Evolutionary conservation across 2,329 filamentous ascomycete genomes (phyloP).

Genomic region (Colletotrichum eleusines): DNA sequence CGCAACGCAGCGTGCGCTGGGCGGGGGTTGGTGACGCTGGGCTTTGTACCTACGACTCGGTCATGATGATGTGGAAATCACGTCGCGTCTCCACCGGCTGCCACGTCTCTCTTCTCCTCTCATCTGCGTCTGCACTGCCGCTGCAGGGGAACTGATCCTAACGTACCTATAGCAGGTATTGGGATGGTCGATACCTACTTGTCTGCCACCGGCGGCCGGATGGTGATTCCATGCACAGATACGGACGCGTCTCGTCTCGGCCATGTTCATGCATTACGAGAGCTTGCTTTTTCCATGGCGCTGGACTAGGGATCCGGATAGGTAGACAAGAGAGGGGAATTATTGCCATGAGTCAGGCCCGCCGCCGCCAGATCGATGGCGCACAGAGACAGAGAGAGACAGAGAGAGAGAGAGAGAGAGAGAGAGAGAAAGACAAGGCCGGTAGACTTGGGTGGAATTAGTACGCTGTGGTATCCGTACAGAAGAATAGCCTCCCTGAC

Average conservation of each 20-base stretch:
- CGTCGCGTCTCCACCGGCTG: neutral
- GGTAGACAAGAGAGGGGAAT: neutral
- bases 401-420: too few species aligned
- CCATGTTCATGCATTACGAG: conserved; percentile 13
- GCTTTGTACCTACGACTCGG: neutral
- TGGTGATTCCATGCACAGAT: conserved; percentile 23
- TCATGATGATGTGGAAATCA: conserved; percentile 33
- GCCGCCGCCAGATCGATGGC: conserved; percentile 35
- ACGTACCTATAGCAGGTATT: neutral
- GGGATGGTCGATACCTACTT: conserved; percentile 1
- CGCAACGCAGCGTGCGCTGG: conserved; percentile 16
- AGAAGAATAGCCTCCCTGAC: neutral
- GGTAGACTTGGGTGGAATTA: conserved; percentile 3
- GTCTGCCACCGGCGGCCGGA: conserved; percentile 5
- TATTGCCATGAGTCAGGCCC: conserved; percentile 29
- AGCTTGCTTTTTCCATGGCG: conserved; percentile 30
- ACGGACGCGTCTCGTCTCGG: conserved; percentile 14
- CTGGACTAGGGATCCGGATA: conserved; percentile 6
- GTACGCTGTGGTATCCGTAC: neutral
- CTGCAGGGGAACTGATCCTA: neutral
- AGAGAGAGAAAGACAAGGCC: neutral
- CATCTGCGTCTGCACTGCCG: neutral
- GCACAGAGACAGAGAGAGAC: too few species aligned
- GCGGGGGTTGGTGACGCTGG: neutral
- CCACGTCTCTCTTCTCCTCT: conserved; percentile 6